A percentile compares a stretch with the other conserved stretches of the same genome.
Conservation (phyloP, 2,329 filamentous ascomycete genomes). For the Pseudomassariella vexata region DNA sequence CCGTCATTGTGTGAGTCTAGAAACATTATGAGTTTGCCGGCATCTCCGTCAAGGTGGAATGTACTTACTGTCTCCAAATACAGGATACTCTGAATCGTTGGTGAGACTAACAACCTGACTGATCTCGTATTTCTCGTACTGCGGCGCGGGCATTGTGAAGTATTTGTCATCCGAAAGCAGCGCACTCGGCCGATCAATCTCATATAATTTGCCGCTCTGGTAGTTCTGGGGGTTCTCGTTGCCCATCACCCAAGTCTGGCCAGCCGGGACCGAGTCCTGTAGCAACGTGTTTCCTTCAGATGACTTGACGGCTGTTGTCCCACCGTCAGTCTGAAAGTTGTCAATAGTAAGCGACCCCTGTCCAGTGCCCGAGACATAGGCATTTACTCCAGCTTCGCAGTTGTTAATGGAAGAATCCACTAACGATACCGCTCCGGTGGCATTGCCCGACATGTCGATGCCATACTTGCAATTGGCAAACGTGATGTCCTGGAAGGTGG, state of each 20-base stretch:
- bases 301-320: constrained; percentile 15
- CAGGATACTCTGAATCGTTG: constrained; percentile 28
- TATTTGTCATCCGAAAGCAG: constrained; percentile 29
- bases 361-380: constrained; percentile 15
- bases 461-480: constrained; percentile 23
- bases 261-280: constrained; percentile 13
- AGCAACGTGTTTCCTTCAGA: constrained; percentile 11
- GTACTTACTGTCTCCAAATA: constrained; percentile 31
- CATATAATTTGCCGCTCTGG: constrained; percentile 22
- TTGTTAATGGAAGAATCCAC: constrained; percentile 23
- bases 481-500: constrained; percentile 20
- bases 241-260: constrained; percentile 22
- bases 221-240: constrained; percentile 8
- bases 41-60: no score
- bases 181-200: constrained; percentile 19
- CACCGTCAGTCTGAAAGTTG: constrained; percentile 16
- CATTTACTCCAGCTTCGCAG: constrained; percentile 19
- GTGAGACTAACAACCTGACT: constrained; percentile 39
- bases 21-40: no score
- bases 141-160: constrained; percentile 32
- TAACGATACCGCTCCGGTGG: constrained; percentile 19
- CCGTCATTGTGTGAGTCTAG: constrained; percentile 26
- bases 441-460: constrained; percentile 21
- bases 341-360: constrained; percentile 24
- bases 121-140: constrained; percentile 33